phyloP scores from a whole-genome alignment of 2,329 filamentous ascomycete genomes.

The Tolypocladium album region DNA sequence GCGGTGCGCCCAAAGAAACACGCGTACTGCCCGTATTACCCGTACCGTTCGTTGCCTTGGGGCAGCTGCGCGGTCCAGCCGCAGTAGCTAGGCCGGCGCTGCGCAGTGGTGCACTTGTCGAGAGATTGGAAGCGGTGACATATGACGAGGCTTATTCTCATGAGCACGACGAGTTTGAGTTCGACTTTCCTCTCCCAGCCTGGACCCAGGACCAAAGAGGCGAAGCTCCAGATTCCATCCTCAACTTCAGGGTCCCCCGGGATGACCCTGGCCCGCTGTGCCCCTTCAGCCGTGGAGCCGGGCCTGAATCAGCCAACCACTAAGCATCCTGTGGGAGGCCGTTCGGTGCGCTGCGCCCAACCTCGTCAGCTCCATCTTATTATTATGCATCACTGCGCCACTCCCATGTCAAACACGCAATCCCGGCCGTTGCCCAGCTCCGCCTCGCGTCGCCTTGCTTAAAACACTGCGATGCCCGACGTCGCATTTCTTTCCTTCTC shows the following conservation, averaged over 20 bases:
- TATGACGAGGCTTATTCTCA: not conserved
- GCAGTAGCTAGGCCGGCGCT: not conserved
- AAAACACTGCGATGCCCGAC: not conserved
- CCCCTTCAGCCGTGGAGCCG: not conserved
- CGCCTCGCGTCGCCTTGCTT: not conserved
- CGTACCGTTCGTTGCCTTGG: not conserved
- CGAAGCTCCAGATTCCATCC: not conserved
- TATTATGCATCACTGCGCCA: slow-evolving; percentile 3
- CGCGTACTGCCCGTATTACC: too few relatives aligned
- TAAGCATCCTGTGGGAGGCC: not conserved
- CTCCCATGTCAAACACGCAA: slow-evolving; percentile 1
- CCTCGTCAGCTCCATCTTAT: not conserved
- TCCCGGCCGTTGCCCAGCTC: not conserved
- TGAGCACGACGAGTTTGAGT: not conserved
- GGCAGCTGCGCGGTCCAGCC: not conserved
- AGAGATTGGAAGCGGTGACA: not conserved
- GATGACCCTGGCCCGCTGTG: not conserved
- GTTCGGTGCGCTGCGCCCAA: not conserved
- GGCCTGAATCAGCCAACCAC: not conserved
- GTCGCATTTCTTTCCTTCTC: not conserved
- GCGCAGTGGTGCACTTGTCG: not conserved
- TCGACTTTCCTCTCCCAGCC: not conserved
- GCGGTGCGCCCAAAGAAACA: too few relatives aligned
- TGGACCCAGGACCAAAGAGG: not conserved
- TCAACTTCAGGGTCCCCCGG: not conserved